Base-by-base conservation (phyloP, 352 stramenopile genomes). In the Globisporangium splendens region DNA sequence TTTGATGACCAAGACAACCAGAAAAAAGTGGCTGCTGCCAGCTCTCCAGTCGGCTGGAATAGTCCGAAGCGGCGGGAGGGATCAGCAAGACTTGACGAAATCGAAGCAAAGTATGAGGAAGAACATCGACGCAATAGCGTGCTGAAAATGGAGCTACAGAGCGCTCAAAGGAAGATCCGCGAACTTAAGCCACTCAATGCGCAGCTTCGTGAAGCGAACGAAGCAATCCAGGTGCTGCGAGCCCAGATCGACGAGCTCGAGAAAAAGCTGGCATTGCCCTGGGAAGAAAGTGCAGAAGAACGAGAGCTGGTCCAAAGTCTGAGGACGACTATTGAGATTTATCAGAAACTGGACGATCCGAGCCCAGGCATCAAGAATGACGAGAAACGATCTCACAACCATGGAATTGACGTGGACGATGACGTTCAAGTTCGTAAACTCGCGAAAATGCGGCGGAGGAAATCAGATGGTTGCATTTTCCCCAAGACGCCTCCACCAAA, bases 301-400 rank as follows among this genome's bases (percentile, higher is more conserved):
- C 66, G 66, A 12, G 66, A 77, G 17, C 50, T 90, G 35, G 83
- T 88, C 55, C 56, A 87, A 56, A 90, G 79, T 41, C 62, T 90
- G 10, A 75, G 72, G 18, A 65, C 77, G 22, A 88, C 75, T 3
- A 66, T 90, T 21, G 66, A 78, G 43, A 70, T 78, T 13, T 90
- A 90, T 44, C 77, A 90, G 66, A 74, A 63, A 13, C 61, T 87
- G 2, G 74, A 83, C 18, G 73, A 88, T 28, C 77, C 77, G 13
- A 73, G 43, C 10, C 43, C 21, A 7, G 51, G 18, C 6, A 35
- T 28, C 1, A 71, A 73, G 41, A 38, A 61, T 31, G 55, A 66
- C 44, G 56, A 67, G 35, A 61, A 57, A 38, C 41, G 46, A 21
- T 41, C 59, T 35, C 8, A n/a, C 38, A 10, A 54, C 24, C 14